Percentiles rank a stretch among this genome's conserved stretches.
Conservation (phyloP, 1,284 basidiomycete genomes). For the Malassezia caprae region DNA sequence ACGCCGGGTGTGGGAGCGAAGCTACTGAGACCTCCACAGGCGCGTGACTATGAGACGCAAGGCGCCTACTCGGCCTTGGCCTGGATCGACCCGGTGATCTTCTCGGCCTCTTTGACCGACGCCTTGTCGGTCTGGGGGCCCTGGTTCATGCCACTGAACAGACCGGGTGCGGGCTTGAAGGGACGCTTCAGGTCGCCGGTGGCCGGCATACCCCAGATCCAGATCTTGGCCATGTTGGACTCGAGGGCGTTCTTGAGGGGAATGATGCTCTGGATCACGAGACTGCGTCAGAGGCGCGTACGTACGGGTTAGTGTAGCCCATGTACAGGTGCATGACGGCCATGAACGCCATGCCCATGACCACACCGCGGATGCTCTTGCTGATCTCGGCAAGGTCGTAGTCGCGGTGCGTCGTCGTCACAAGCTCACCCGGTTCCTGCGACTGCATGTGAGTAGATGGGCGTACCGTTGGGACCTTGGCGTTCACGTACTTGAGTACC, state of each 20-base stretch:
- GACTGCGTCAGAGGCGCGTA: constrained; percentile 1
- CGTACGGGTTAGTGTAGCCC: constrained; percentile 46
- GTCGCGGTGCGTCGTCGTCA: constrained; percentile 84
- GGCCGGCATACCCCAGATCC: constrained; percentile 51
- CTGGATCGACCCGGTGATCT: constrained; percentile 55
- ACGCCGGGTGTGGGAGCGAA: background rate
- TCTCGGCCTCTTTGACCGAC: constrained; percentile 74
- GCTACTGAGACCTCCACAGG: background rate
- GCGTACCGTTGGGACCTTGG: constrained; percentile 45
- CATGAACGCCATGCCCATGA: constrained; percentile 49
- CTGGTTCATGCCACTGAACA: constrained; percentile 53
- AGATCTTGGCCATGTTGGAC: constrained; percentile 46
- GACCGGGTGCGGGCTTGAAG: constrained; percentile 68
- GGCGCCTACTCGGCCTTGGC: constrained; percentile 15
- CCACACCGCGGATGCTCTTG: constrained; percentile 61
- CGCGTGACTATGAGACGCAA: background rate
- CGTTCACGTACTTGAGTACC: constrained; percentile 73
- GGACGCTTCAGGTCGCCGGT: constrained; percentile 82
- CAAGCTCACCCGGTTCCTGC: constrained; percentile 64
- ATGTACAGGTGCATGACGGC: constrained; percentile 47
- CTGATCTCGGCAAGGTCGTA: constrained; percentile 81
- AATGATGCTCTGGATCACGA: constrained; percentile 46
- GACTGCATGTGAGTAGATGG: constrained; percentile 39
- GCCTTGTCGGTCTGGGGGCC: constrained; percentile 65
- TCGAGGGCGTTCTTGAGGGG: constrained; percentile 47